Conservation (phyloP, 768 basidiomycete genomes). For the Podaxis rugospora region DNA sequence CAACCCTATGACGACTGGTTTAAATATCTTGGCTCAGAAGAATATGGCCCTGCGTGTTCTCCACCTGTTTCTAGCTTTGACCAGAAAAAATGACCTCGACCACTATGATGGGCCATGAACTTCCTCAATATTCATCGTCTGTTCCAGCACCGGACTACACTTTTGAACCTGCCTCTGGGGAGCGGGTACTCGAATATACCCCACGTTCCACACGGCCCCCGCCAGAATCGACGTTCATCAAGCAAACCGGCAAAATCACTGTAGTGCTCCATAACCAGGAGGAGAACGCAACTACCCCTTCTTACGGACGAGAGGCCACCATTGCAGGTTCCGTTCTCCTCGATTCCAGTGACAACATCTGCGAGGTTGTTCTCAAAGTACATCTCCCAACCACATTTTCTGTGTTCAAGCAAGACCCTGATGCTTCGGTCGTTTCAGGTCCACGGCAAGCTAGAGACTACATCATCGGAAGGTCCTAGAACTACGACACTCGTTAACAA, state of each 20-base stretch:
- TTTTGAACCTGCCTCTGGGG: slow-evolving; percentile 44
- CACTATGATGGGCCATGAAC: slow-evolving; percentile 10
- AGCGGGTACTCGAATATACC: slow-evolving; percentile 49
- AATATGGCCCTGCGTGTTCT: not conserved
- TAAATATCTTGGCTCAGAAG: not conserved
- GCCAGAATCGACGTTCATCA: slow-evolving; percentile 39
- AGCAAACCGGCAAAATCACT: slow-evolving; percentile 32
- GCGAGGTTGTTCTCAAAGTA: slow-evolving; percentile 44
- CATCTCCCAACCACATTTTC: slow-evolving; percentile 7
- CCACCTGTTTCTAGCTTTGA: not conserved
- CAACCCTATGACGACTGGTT: not conserved
- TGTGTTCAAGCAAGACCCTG: not conserved
- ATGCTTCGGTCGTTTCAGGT: slow-evolving; percentile 26
- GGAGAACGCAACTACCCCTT: slow-evolving; percentile 29
- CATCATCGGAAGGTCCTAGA: slow-evolving; percentile 30
- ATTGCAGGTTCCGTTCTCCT: slow-evolving; percentile 42
- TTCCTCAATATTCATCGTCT: slow-evolving; percentile 55
- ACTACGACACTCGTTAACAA: slow-evolving; percentile 28
- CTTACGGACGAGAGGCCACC: slow-evolving; percentile 37
- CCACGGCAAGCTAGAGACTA: slow-evolving; percentile 36
- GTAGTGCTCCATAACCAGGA: slow-evolving; percentile 46
- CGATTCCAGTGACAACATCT: slow-evolving; percentile 32
- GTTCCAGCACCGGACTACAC: slow-evolving; percentile 57
- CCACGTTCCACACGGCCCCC: slow-evolving; percentile 24
- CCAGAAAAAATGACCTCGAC: slow-evolving; percentile 9